Base-by-base conservation (phyloP, 805 yeast species). In the Nakazawaea ernobii region DNA sequence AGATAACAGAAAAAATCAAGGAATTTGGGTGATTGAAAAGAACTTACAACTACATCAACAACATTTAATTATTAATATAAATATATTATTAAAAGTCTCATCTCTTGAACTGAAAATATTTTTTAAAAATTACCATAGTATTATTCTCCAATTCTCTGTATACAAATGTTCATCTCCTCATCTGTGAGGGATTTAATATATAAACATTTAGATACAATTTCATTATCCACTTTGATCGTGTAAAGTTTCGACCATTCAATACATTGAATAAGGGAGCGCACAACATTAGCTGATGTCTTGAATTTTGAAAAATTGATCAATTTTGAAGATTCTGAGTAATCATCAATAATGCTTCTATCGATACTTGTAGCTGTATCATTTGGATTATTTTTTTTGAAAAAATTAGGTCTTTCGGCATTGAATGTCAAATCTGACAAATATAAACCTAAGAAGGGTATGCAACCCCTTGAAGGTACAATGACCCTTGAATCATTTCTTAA, bases 391-490 rank as follows among this genome's bases (percentile, higher is more conserved):
- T 44, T 42, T 48, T 63, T 65, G 36, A 77, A 62, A 46, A 69
- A 67, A 9, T 78, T 73, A 0, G 84, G 79, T 50, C 82, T 64
- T 53, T 82, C 85, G 2, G 83, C 76, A 61, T 88, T 89, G 58
- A 84, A 79, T 0, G 87, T 79, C 56, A 92, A 70, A 61, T 92
- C 98, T 3, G 91, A 82, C 40, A 92, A 63, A 57, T 88, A 90
- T 29, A 92, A 70, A 1, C 95, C 97, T 45, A 91, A 78, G 61
- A 91, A 92, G 20, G 99, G 98, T 44, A 92, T 80, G 55, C 95
- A 82, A 2, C 98, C 98, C 49, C 70, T 70, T 5, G 83, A 70
- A 20, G 84, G 80, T 48, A 74, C 74, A 42, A 85, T 69, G 36
- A 75, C 79, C 49, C 77, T 76, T 50, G 88, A 71, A 49, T 80